Percentiles rank a stretch among this genome's conserved stretches.
phyloP scores from a whole-genome alignment of 2,329 filamentous ascomycete species.

The Nigrograna mackinnonii region DNA sequence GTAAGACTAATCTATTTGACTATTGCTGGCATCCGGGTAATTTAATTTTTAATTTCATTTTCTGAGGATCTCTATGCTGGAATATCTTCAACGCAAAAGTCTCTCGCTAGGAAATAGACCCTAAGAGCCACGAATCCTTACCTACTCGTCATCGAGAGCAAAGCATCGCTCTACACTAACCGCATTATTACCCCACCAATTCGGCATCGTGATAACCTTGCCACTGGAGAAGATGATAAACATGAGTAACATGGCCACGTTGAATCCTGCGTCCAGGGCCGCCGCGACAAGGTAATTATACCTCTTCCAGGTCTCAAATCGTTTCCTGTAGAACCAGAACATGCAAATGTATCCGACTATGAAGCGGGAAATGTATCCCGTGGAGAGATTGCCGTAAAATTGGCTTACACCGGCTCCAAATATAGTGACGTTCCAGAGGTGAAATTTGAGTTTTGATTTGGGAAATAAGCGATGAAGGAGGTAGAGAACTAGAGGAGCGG shows the following conservation, averaged over 20 bases:
- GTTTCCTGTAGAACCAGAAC: conserved; percentile 60
- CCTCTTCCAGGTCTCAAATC: conserved; percentile 61
- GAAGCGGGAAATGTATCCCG: conserved; percentile 59
- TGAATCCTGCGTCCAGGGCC: conserved; percentile 66
- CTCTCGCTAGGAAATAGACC: too few relatives aligned
- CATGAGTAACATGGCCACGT: conserved; percentile 64
- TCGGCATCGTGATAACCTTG: conserved; percentile 62
- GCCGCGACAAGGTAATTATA: conserved; percentile 66
- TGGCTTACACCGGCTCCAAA: conserved; percentile 60
- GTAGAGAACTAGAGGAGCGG: conserved; percentile 53
- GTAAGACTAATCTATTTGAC: too few relatives aligned
- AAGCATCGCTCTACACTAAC: conserved; percentile 63
- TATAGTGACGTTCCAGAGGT: conserved; percentile 64
- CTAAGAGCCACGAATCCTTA: too few relatives aligned
- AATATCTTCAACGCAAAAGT: too few relatives aligned
- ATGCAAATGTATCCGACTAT: conserved; percentile 65
- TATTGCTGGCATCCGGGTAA: too few relatives aligned
- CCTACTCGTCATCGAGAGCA: conserved; percentile 42
- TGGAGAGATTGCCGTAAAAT: conserved; percentile 66
- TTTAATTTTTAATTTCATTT: too few relatives aligned
- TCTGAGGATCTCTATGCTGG: too few relatives aligned
- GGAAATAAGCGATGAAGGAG: conserved; percentile 58
- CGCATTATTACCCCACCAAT: conserved; percentile 66
- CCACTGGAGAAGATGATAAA: conserved; percentile 63
- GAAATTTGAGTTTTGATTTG: conserved; percentile 55